These are phyloP conservation scores for Bryum argenteum DNA, from an alignment of 225 moss, liverwort and hornwort species.

Conservation along the genomic window DNA sequence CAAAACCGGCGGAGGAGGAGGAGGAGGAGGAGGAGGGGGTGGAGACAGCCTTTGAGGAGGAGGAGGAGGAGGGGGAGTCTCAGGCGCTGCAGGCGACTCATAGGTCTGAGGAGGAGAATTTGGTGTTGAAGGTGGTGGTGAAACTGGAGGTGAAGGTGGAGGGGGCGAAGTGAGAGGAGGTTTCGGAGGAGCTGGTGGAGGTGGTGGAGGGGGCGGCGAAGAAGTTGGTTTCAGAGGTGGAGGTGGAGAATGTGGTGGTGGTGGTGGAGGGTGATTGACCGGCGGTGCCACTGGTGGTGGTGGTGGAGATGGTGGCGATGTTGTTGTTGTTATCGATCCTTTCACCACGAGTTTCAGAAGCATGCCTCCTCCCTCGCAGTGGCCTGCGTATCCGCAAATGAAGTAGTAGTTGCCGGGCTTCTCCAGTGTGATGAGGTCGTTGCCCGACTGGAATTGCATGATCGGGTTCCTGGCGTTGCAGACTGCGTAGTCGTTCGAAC, in stretches of 20 bases:
- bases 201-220: background rate
- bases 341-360: slow-evolving; percentile 33
- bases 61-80: background rate
- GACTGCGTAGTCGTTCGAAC: slow-evolving; percentile 8
- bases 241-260: background rate
- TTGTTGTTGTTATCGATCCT: background rate
- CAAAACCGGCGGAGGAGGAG: background rate
- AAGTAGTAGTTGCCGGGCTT: slow-evolving; percentile 30
- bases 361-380: slow-evolving; percentile 46
- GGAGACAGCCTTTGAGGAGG: background rate
- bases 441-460: slow-evolving; percentile 28
- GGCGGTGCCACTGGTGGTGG: background rate
- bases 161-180: background rate
- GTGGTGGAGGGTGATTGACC: background rate
- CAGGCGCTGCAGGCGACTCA: slow-evolving; percentile 16
- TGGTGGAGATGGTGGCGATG: background rate
- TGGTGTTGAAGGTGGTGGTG: background rate
- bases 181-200: slow-evolving; percentile 4
- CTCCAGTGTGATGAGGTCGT: slow-evolving; percentile 31
- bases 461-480: slow-evolving; percentile 37
- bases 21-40: background rate
- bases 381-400: slow-evolving; percentile 39
- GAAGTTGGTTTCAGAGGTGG: background rate
- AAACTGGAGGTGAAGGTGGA: background rate
- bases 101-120: background rate